These are phyloP conservation scores for Candida jianshihensis DNA, from an alignment of 805 yeast species.

Conservation along the genomic window DNA sequence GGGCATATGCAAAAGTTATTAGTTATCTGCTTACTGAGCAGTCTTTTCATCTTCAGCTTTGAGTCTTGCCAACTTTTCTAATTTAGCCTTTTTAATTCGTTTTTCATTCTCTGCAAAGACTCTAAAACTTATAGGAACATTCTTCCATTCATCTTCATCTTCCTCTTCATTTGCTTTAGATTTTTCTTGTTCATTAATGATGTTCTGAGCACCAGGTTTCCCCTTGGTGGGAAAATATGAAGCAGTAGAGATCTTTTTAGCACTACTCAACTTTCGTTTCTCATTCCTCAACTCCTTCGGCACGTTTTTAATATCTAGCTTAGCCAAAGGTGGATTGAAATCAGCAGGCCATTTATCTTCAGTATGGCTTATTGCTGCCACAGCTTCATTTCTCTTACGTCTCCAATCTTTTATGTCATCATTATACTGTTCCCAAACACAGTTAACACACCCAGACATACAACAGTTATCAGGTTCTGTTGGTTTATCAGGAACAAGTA, in stretches of 20 bases:
- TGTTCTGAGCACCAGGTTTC: slow-evolving; percentile 26
- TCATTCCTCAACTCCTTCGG: slow-evolving; percentile 31
- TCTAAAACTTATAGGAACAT: slow-evolving; percentile 67
- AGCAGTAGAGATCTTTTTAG: slow-evolving; percentile 20
- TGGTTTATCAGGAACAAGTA: slow-evolving; percentile 78
- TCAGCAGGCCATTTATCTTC: slow-evolving; percentile 56
- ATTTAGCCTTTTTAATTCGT: slow-evolving; percentile 38
- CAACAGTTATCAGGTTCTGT: slow-evolving; percentile 93
- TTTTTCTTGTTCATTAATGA: slow-evolving; percentile 15
- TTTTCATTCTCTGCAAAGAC: slow-evolving; percentile 84
- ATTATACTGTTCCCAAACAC: slow-evolving; percentile 91
- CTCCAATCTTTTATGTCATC: slow-evolving; percentile 89
- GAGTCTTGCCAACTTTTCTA: slow-evolving; percentile 3
- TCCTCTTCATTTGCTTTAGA: slow-evolving; percentile 21
- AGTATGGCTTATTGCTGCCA: slow-evolving; percentile 33
- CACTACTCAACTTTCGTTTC: slow-evolving; percentile 19
- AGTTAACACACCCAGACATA: slow-evolving; percentile 94
- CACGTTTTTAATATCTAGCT: slow-evolving; percentile 34
- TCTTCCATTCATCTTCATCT: slow-evolving; percentile 42
- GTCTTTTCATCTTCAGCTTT: slow-evolving; percentile 13
- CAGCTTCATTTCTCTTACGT: slow-evolving; percentile 51
- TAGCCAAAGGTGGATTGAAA: slow-evolving; percentile 49
- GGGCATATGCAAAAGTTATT: too few relatives aligned
- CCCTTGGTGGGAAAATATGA: slow-evolving; percentile 29
- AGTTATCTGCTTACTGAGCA: too few relatives aligned